Percentiles rank a stretch among this genome's conserved stretches.
These are phyloP conservation scores for Penicillium italicum DNA, from an alignment of 2,329 filamentous ascomycete genomes.

Conservation along the genomic window DNA sequence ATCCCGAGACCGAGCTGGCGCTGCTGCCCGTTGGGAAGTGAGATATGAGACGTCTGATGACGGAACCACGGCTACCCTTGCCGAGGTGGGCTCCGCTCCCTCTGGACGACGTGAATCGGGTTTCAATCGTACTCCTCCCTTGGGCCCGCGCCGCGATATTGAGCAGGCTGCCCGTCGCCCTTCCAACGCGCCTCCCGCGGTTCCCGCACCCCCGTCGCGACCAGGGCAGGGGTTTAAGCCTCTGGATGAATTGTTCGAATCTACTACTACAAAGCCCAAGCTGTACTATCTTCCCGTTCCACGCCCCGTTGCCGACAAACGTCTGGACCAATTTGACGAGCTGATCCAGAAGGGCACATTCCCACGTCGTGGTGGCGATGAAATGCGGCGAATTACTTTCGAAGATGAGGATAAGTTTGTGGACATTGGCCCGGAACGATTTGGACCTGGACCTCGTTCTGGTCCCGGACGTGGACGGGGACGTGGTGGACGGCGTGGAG, in stretches of 20 bases:
- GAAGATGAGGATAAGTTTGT: constrained; percentile 64
- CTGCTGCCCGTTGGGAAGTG: constrained; percentile 65
- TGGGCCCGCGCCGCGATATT: constrained; percentile 26
- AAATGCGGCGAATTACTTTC: constrained; percentile 69
- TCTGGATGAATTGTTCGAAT: constrained; percentile 59
- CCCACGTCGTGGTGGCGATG: constrained; percentile 44
- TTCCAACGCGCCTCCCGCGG: constrained; percentile 22
- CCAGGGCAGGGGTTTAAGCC: constrained; percentile 50
- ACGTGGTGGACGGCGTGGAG: constrained; percentile 30
- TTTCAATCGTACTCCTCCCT: constrained; percentile 30
- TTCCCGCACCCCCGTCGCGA: constrained; percentile 18
- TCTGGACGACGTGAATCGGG: constrained; percentile 27
- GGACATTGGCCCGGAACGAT: constrained; percentile 63
- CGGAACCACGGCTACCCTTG: constrained; percentile 56
- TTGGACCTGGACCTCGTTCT: constrained; percentile 37
- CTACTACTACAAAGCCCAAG: constrained; percentile 60
- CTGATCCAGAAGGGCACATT: constrained; percentile 39
- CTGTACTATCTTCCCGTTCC: constrained; percentile 65
- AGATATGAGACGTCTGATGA: constrained; percentile 60
- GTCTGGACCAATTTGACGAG: constrained; percentile 58
- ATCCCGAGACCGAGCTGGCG: constrained; percentile 41
- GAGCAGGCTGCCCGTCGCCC: constrained; percentile 24
- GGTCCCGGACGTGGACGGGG: constrained; percentile 32
- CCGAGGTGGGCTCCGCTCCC: constrained; percentile 44
- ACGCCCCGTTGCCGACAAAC: constrained; percentile 59